phyloP scores from a whole-genome alignment of 75 land plant species.

The Picea sitchensis region DNA sequence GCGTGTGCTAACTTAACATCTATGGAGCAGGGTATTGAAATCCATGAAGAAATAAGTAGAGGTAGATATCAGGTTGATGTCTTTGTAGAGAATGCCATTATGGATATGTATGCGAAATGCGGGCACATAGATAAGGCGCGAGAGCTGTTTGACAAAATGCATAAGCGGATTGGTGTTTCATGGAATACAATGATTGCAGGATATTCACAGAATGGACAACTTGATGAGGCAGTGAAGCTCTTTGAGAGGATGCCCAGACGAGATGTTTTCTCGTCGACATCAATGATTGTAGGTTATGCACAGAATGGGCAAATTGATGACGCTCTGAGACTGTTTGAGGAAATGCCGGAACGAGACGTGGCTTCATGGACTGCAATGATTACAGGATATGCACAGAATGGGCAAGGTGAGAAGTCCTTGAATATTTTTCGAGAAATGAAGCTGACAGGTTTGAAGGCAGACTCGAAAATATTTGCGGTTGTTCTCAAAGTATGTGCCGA shows the following conservation, averaged over 20 bases:
- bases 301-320: constrained; percentile 1
- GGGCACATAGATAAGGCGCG: not conserved
- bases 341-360: not conserved
- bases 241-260: not conserved
- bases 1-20: not conserved
- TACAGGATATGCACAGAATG: not conserved
- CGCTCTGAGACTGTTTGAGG: not conserved
- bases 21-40: not conserved
- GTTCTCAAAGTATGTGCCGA: constrained; percentile 45
- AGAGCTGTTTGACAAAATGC: not conserved
- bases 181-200: constrained; percentile 4
- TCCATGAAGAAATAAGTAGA: not conserved
- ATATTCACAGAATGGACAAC: not conserved
- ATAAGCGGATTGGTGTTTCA: not conserved
- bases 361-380: constrained; percentile 10
- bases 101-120: not conserved
- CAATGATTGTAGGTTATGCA: not conserved
- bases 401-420: not conserved
- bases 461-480: constrained; percentile 34
- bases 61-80: not conserved
- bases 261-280: constrained; percentile 6
- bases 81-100: not conserved
- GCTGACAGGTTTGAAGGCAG: constrained; percentile 14
- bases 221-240: not conserved
- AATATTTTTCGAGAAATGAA: constrained; percentile 16